Evolutionary conservation across 768 basidiomycete genomes (phyloP).

Genomic region (Saitozyma sp.): DNA sequence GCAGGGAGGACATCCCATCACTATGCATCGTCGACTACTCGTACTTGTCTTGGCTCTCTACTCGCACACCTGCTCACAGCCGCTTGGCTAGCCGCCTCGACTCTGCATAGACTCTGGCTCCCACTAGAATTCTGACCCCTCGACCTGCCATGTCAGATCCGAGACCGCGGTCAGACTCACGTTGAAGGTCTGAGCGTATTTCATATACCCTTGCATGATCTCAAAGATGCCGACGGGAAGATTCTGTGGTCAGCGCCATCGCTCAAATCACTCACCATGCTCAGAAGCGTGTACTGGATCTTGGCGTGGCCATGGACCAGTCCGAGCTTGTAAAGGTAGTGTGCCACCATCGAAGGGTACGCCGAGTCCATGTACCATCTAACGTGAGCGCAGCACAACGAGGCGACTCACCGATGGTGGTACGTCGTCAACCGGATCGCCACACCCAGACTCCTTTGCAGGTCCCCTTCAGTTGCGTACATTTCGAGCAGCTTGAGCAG

Average conservation of each 20-base stretch:
- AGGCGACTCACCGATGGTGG: slow-evolving; percentile 11
- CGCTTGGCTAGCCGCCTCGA: no score
- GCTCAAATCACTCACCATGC: slow-evolving; percentile 64
- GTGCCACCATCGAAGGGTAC: slow-evolving; percentile 89
- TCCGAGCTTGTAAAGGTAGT: slow-evolving; percentile 88
- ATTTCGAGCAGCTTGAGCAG: slow-evolving; percentile 92
- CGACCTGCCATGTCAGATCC: no score
- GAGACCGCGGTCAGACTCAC: no score
- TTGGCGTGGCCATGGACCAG: slow-evolving; percentile 91
- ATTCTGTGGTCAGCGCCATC: slow-evolving; percentile 38
- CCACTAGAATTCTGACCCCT: no score
- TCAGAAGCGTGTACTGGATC: slow-evolving; percentile 86
- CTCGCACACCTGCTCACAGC: no score
- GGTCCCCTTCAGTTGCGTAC: slow-evolving; percentile 95
- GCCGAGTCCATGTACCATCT: slow-evolving; percentile 55
- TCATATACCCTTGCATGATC: slow-evolving; percentile 88
- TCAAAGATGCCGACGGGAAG: slow-evolving; percentile 84
- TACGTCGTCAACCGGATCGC: slow-evolving; percentile 92
- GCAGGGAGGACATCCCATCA: no score
- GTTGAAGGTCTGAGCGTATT: slow-evolving; percentile 82
- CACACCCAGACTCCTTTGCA: slow-evolving; percentile 83
- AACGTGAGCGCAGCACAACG: slow-evolving; percentile 55
- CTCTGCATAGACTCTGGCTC: no score
- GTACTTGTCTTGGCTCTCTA: no score
- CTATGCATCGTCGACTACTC: no score